Percentiles rank a stretch among this genome's conserved stretches.
These are phyloP conservation scores for Aureobasidium lini DNA, from an alignment of 2,329 filamentous ascomycete genomes.

Conservation along the genomic window DNA sequence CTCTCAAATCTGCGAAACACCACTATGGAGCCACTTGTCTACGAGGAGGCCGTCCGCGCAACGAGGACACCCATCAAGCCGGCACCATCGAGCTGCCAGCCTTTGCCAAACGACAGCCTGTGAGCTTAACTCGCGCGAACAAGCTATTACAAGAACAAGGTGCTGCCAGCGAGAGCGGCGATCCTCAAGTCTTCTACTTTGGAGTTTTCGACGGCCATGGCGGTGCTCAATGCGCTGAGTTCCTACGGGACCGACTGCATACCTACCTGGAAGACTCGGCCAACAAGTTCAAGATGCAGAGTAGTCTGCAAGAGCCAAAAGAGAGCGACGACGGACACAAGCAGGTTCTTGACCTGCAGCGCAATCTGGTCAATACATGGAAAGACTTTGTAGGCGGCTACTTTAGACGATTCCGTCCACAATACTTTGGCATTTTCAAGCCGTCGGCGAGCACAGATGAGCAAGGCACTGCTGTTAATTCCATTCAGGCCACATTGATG, in stretches of 20 bases:
- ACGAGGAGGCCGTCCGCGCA: slow-evolving; percentile 76
- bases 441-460: slow-evolving; percentile 25
- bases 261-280: slow-evolving; percentile 81
- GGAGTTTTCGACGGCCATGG: slow-evolving; percentile 95
- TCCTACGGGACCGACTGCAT: slow-evolving; percentile 76
- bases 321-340: slow-evolving; percentile 12
- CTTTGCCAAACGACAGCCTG: slow-evolving; percentile 76
- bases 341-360: slow-evolving; percentile 58
- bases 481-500: slow-evolving; percentile 70
- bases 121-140: slow-evolving; percentile 44
- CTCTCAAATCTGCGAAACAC: slow-evolving; percentile 86
- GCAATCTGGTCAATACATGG: slow-evolving; percentile 66
- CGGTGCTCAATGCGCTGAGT: slow-evolving; percentile 79
- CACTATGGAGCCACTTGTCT: slow-evolving; percentile 79
- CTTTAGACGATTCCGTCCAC: slow-evolving; percentile 81
- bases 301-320: slow-evolving; percentile 53
- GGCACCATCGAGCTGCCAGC: slow-evolving; percentile 89
- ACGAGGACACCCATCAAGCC: slow-evolving; percentile 91
- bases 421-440: slow-evolving; percentile 51
- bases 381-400: slow-evolving; percentile 84
- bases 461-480: slow-evolving; percentile 27
- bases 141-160: slow-evolving; percentile 29
- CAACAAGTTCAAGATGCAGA: slow-evolving; percentile 66
- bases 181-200: slow-evolving; percentile 97
- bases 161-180: slow-evolving; percentile 68